phyloP scores from a whole-genome alignment of 352 stramenopile genomes.

The Pythium sukuiense region DNA sequence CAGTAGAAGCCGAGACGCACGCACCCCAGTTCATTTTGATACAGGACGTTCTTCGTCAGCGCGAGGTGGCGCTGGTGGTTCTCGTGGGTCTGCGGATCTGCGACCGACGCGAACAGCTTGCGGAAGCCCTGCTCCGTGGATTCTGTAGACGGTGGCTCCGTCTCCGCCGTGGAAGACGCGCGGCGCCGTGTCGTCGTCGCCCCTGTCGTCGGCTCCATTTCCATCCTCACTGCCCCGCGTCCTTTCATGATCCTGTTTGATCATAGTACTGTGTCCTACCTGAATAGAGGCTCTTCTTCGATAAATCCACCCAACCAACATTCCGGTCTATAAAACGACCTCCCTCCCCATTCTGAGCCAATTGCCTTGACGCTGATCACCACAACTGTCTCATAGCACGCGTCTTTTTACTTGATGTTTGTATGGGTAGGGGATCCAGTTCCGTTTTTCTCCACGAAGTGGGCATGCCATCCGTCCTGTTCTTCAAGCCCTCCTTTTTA shows the following conservation, averaged over 20 bases:
- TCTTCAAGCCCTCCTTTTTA: slow-evolving; percentile 14
- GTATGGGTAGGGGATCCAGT: slow-evolving; percentile 2
- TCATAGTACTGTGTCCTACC: slow-evolving; percentile 8
- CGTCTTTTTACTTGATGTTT: slow-evolving; percentile 17
- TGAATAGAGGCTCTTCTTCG: slow-evolving; percentile 2
- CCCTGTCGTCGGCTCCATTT: slow-evolving; percentile 5
- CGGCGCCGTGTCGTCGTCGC: slow-evolving; percentile 11
- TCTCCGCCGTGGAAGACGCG: not conserved
- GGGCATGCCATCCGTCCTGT: slow-evolving; percentile 26
- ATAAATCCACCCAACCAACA: slow-evolving; percentile 7
- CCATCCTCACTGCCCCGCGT: not conserved
- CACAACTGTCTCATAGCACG: slow-evolving; percentile 6
- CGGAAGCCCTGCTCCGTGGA: slow-evolving; percentile 46
- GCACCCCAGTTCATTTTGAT: slow-evolving; percentile 68
- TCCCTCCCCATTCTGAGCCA: slow-evolving; percentile 1
- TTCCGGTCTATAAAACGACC: slow-evolving; percentile 11
- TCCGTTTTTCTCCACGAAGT: not conserved
- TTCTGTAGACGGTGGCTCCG: slow-evolving; percentile 11
- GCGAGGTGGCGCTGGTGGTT: slow-evolving; percentile 71
- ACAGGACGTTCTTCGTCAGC: slow-evolving; percentile 76
- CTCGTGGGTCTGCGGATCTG: slow-evolving; percentile 61
- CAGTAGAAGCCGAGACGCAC: not conserved
- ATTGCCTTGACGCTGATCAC: not conserved
- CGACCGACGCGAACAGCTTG: slow-evolving; percentile 65
- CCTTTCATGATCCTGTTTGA: slow-evolving; percentile 23